Base-by-base conservation (phyloP, 257 asterid genomes). In the Nicotiana tomentosiformis region DNA sequence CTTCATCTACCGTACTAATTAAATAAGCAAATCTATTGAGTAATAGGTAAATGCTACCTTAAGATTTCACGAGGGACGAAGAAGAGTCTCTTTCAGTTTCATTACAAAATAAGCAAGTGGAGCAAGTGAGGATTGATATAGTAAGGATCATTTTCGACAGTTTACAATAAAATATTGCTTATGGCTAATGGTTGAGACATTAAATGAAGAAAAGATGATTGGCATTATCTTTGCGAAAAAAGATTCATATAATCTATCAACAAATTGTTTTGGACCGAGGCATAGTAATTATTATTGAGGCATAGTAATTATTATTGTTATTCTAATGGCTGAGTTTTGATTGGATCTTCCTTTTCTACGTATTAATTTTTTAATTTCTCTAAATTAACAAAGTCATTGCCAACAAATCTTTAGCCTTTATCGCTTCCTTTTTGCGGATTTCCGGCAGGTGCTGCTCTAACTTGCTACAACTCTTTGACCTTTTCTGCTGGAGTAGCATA, bases 381-480 rank as follows among this genome's bases (percentile, higher is more conserved):
- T 46, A 43, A 72, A 72, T 72, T 72, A 72, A 46, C 11, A 1
- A 69, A n/a, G 57, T 69, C 20, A 70, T 70, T 43, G 60, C 60
- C n/a, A 72, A 16, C 14, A 72, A 46, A 6, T 3, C 12, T 43
- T 51, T n/a, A 43, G 23, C 62, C 23, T 72, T 49, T 49, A 37
- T 49, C 14, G 79, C 23, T 49, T 14, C 79, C 77, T 49, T 66
- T 74, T 43, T 56, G 39, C 79, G 79, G 62, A 74, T 74, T 74
- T 74, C 39, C 62, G 14, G 39, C 14, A 2, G 5, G 56, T 51
- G 56, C 17, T 51, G 57, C 57, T 51, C 57, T 51, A 39, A 39
- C 49, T 39, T 51, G 17, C 57, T 51, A 51, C 57, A 51, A 14
- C 14, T 51, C 57, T 51, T 9, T 51, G 7, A 49, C 39, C 4